Conservation (phyloP, 306 rosid species). For the Quercus agrifolia region DNA sequence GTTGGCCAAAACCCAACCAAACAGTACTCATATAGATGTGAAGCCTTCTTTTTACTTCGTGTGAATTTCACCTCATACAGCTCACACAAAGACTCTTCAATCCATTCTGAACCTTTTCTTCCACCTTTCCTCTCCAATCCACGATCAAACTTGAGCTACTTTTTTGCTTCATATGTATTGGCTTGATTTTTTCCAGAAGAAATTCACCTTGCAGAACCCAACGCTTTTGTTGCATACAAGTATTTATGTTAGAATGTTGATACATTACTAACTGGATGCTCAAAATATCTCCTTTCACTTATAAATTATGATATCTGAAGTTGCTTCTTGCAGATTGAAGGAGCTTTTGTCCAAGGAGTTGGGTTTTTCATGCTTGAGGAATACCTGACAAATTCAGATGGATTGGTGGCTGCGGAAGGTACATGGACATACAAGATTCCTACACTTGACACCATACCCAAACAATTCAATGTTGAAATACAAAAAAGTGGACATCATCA, state of each 20-base stretch:
- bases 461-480: slow-evolving; percentile 74
- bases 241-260: too few species aligned
- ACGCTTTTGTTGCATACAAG: too few species aligned
- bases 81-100: not conserved
- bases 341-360: slow-evolving; percentile 89
- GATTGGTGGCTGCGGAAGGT: slow-evolving; percentile 61
- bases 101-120: not conserved
- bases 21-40: not conserved
- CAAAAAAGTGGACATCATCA: slow-evolving; percentile 73
- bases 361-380: slow-evolving; percentile 94
- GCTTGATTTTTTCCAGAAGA: too few species aligned
- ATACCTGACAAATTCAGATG: slow-evolving; percentile 53
- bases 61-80: not conserved
- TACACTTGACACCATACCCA: slow-evolving; percentile 78
- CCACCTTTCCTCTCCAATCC: too few species aligned
- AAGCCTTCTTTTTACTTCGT: not conserved
- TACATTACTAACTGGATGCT: too few species aligned
- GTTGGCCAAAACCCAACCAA: too few species aligned
- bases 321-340: slow-evolving; percentile 75
- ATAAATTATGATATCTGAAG: not conserved
- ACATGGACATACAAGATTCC: slow-evolving; percentile 97
- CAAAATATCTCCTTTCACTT: too few species aligned
- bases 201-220: too few species aligned
- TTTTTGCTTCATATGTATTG: too few species aligned
- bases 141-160: too few species aligned